These are phyloP conservation scores for Plasmodium sp. DNA, from an alignment of 169 alveolate genomes.

Conservation along the genomic window DNA sequence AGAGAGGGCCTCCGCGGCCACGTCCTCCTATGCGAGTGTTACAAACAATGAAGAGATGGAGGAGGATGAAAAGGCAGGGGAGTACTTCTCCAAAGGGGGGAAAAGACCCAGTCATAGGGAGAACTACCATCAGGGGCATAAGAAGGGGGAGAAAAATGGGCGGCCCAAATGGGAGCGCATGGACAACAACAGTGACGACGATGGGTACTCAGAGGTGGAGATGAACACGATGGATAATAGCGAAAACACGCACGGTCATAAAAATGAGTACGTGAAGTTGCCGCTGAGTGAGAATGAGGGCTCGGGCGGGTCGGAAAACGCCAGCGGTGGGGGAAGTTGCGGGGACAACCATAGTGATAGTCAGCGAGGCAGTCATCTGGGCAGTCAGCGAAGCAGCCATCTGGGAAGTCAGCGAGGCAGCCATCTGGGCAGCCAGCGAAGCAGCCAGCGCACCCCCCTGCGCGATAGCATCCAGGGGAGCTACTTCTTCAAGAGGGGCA, in stretches of 20 bases:
- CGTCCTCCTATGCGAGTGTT: not conserved
- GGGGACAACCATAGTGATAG: not conserved
- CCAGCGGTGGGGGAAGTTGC: not conserved
- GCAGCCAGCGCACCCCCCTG: not conserved
- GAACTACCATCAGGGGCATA: not conserved
- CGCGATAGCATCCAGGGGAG: not conserved
- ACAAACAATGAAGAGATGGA: not conserved
- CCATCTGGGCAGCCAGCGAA: not conserved
- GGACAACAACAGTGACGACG: constrained; percentile 24
- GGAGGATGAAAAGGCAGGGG: not conserved
- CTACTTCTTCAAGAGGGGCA: not conserved
- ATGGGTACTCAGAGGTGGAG: not conserved
- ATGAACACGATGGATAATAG: not conserved
- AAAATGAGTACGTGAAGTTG: constrained; percentile 33
- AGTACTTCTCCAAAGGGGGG: not conserved
- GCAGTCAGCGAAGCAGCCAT: too few relatives aligned
- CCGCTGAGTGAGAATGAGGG: constrained; percentile 37
- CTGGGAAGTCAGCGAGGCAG: too few relatives aligned
- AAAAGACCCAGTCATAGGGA: not conserved
- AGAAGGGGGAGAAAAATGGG: not conserved
- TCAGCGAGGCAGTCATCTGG: not conserved
- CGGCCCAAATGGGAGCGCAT: constrained; percentile 23
- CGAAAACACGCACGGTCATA: not conserved
- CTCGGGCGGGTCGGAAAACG: not conserved
- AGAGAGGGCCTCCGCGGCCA: not conserved